Conservation (phyloP, 805 yeast genomes). For the Scheffersomyces stipitis region DNA sequence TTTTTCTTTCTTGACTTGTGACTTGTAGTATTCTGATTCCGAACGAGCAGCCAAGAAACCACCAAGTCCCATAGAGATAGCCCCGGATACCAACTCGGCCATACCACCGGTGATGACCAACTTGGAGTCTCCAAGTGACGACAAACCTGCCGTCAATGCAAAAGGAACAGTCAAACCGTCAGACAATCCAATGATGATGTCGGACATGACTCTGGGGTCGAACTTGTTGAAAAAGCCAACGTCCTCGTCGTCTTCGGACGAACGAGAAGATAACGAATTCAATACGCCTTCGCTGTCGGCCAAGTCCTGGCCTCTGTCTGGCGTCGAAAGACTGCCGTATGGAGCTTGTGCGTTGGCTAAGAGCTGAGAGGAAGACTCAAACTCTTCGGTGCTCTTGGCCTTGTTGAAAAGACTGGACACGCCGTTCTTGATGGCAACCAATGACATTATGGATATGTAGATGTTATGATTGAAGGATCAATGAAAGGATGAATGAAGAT, state of each 20-base stretch:
- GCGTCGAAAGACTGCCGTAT: conserved; percentile 32
- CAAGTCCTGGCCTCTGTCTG: conserved; percentile 34
- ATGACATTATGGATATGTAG: conserved; percentile 23
- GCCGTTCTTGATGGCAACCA: conserved; percentile 38
- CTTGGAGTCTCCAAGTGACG: conserved; percentile 84
- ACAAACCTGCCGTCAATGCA: conserved; percentile 94
- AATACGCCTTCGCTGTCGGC: conserved; percentile 38
- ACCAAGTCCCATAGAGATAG: conserved; percentile 97
- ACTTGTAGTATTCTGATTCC: conserved; percentile 72
- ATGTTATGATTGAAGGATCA: no score
- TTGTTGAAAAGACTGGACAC: conserved; percentile 25
- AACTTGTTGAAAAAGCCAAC: conserved; percentile 50
- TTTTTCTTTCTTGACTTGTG: conserved; percentile 72
- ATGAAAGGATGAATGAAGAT: no score
- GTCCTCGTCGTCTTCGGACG: conserved; percentile 23
- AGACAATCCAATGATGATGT: conserved; percentile 86
- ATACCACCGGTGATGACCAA: conserved; percentile 96
- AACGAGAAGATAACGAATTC: conserved; percentile 26
- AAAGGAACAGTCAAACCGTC: conserved; percentile 99
- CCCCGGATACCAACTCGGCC: conserved; percentile 96
- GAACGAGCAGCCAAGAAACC: conserved; percentile 94
- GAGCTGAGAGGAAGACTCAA: conserved; percentile 29
- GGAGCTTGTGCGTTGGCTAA: conserved; percentile 34
- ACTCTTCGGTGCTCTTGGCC: conserved; percentile 28
- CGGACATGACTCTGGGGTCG: conserved; percentile 93